phyloP scores from a whole-genome alignment of 768 basidiomycete species.

The Cubamyces lactineus region DNA sequence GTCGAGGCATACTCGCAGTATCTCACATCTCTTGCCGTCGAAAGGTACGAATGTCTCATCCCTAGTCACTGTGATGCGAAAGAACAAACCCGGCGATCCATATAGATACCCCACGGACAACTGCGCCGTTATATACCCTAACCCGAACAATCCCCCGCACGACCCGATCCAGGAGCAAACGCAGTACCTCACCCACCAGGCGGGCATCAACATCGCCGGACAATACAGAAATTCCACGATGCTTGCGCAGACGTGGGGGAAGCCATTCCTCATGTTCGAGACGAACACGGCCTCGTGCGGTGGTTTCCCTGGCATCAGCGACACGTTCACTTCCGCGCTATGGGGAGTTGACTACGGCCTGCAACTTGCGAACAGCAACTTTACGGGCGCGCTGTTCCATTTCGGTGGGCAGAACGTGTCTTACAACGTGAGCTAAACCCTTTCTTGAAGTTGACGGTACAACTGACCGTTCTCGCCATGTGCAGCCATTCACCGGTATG shows the following conservation, averaged over 20 bases:
- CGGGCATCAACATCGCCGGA: slow-evolving; percentile 39
- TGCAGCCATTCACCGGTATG: slow-evolving; percentile 51
- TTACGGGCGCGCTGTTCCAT: slow-evolving; percentile 52
- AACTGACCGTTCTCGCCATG: slow-evolving; percentile 1
- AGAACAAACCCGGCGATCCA: neutral
- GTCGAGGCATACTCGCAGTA: slow-evolving; percentile 45
- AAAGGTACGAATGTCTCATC: slow-evolving; percentile 44
- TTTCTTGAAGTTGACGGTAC: neutral
- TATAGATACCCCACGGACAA: slow-evolving; percentile 43
- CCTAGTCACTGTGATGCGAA: neutral
- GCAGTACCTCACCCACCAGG: slow-evolving; percentile 48
- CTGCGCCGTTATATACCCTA: slow-evolving; percentile 35
- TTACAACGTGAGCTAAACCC: slow-evolving; percentile 48
- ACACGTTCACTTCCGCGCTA: slow-evolving; percentile 52
- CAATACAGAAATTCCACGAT: slow-evolving; percentile 43
- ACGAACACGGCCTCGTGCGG: slow-evolving; percentile 58
- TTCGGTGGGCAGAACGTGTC: slow-evolving; percentile 51
- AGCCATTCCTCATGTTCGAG: slow-evolving; percentile 56
- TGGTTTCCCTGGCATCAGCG: slow-evolving; percentile 54
- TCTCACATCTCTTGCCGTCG: slow-evolving; percentile 53
- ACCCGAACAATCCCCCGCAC: slow-evolving; percentile 30
- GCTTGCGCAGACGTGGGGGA: slow-evolving; percentile 37
- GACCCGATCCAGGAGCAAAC: slow-evolving; percentile 45
- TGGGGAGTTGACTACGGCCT: slow-evolving; percentile 56
- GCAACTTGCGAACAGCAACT: slow-evolving; percentile 52